These are phyloP conservation scores for Excoecaria agallocha DNA, from an alignment of 345 rosid genomes.

Conservation along the genomic window DNA sequence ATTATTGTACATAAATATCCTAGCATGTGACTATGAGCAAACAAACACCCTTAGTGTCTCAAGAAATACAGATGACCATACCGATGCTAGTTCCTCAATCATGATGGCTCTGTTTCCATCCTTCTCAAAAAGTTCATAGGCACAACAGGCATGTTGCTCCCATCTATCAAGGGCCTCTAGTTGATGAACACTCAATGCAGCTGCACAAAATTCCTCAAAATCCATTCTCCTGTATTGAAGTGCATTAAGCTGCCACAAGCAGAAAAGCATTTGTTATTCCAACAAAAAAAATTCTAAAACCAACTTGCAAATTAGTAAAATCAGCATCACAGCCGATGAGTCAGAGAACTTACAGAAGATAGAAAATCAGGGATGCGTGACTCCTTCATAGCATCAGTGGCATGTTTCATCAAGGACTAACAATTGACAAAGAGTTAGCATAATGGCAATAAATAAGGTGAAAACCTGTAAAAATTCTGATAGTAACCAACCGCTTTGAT, in stretches of 20 bases:
- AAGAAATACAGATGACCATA: conserved; percentile 30
- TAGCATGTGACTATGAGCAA: not conserved
- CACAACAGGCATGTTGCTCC: conserved; percentile 91
- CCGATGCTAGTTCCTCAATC: conserved; percentile 94
- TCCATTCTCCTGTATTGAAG: conserved; percentile 90
- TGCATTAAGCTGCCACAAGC: conserved; percentile 57
- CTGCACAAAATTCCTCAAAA: conserved; percentile 96
- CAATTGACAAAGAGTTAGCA: conserved; percentile 20
- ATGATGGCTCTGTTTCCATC: conserved; percentile 91
- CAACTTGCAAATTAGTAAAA: not conserved
- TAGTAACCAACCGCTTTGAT: conserved; percentile 54
- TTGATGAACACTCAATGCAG: conserved; percentile 89
- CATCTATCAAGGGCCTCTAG: conserved; percentile 80
- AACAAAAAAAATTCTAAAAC: not conserved
- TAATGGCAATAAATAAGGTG: not conserved
- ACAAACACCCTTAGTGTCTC: not conserved
- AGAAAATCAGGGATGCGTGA: conserved; percentile 85
- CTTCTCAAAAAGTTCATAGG: conserved; percentile 92
- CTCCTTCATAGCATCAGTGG: conserved; percentile 93
- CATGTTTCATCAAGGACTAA: conserved; percentile 82
- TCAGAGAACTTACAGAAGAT: conserved; percentile 54
- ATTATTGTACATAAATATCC: not conserved
- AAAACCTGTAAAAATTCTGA: not conserved
- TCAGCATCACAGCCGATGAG: not conserved
- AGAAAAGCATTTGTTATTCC: not conserved